Conservation (phyloP, 139 green algal species). For the Pleodorina starrii region DNA sequence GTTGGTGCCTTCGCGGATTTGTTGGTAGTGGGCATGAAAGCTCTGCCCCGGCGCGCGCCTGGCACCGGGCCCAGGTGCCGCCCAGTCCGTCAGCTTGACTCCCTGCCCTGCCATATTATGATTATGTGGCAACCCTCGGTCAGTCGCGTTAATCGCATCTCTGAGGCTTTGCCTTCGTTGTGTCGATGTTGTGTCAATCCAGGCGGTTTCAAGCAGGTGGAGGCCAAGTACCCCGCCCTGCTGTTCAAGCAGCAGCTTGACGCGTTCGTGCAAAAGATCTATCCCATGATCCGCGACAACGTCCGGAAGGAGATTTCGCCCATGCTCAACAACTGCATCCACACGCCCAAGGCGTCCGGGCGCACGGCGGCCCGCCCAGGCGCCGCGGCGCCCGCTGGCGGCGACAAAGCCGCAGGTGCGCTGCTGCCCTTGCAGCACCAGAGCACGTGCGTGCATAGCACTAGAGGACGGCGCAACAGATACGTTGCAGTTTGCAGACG, state of each 20-base stretch:
- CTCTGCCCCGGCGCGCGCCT: neutral
- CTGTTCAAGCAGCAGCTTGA: constrained; percentile 99
- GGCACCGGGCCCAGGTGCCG: no score
- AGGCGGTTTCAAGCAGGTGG: constrained; percentile 82
- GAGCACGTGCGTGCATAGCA: neutral
- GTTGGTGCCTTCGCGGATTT: neutral
- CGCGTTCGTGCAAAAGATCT: constrained; percentile 98
- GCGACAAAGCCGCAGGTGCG: no score
- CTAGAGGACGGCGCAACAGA: no score
- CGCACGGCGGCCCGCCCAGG: neutral
- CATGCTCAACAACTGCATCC: constrained; percentile 88
- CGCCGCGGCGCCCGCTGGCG: neutral
- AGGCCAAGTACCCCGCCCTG: constrained; percentile 98
- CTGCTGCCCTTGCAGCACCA: no score
- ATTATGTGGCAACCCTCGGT: neutral
- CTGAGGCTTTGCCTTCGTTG: neutral
- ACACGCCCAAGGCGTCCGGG: constrained; percentile 71
- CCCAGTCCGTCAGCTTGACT: neutral
- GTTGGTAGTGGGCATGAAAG: neutral
- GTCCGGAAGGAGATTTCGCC: constrained; percentile 96
- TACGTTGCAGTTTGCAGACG: no score
- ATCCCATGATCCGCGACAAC: constrained; percentile 97
- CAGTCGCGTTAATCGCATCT: neutral
- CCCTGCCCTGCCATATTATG: neutral
- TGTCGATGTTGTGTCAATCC: neutral